Conservation (phyloP, 495 filamentous ascomycete genomes). For the Lasiosphaeriaceae sp. region DNA sequence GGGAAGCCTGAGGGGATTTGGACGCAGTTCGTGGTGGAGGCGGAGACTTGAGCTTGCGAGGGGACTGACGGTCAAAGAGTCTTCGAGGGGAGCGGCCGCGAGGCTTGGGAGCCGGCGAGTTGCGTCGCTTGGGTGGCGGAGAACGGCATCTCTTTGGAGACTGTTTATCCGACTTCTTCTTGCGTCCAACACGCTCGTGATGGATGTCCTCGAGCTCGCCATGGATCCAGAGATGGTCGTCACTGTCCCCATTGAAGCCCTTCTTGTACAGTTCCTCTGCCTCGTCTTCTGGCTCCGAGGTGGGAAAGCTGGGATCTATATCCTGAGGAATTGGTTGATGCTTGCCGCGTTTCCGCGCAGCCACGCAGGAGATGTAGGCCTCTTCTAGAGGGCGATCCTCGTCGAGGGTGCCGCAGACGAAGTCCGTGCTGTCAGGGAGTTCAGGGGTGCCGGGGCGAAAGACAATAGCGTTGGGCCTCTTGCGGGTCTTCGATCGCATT, state of each 20-base stretch:
- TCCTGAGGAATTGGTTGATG: constrained; percentile 81
- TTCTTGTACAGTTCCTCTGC: constrained; percentile 56
- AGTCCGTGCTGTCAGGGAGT: constrained; percentile 93
- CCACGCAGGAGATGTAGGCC: constrained; percentile 81
- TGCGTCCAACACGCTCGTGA: constrained; percentile 36
- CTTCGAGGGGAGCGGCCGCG: constrained; percentile 54
- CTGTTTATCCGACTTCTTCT: constrained; percentile 28
- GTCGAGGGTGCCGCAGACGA: constrained; percentile 94
- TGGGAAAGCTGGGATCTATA: constrained; percentile 95
- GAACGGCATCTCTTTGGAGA: constrained; percentile 45
- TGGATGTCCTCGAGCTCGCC: constrained; percentile 55
- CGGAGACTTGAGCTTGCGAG: constrained; percentile 66
- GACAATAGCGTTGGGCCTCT: constrained; percentile 34
- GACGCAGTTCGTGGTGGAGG: constrained; percentile 39
- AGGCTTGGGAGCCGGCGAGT: constrained; percentile 46
- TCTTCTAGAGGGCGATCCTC: constrained; percentile 93
- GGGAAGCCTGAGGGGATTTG: constrained; percentile 43
- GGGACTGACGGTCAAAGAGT: constrained; percentile 60
- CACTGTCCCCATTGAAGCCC: constrained; percentile 49
- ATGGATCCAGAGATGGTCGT: constrained; percentile 54
- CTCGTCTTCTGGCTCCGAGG: constrained; percentile 84
- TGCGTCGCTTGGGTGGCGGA: constrained; percentile 42
- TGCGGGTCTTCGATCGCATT: constrained; percentile 25
- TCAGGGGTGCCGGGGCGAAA: constrained; percentile 75
- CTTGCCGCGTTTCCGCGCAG: constrained; percentile 74